Evolutionary conservation across 129 eudicot genomes (phyloP).

Genomic region (Helianthus tuberosus): DNA sequence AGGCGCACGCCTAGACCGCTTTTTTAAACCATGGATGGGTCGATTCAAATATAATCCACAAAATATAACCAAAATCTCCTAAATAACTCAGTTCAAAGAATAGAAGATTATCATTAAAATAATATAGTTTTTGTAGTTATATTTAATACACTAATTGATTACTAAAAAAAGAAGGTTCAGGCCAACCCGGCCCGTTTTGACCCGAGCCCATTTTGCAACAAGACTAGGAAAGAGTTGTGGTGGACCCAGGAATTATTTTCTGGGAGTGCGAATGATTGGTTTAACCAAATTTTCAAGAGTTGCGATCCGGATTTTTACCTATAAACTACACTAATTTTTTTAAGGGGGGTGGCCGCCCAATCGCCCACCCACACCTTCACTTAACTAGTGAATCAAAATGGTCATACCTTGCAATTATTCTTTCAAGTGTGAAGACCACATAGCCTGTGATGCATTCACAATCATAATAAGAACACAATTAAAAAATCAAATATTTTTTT

Average conservation of each 20-base stretch:
- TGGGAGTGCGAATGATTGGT: no score
- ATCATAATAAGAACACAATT: not conserved
- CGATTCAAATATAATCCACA: not conserved
- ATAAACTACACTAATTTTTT: no score
- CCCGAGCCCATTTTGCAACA: not conserved
- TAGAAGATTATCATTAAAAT: not conserved
- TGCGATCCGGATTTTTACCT: no score
- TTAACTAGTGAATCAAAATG: constrained; percentile 2
- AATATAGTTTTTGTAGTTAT: not conserved
- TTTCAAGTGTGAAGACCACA: constrained; percentile 68
- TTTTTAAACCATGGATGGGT: not conserved
- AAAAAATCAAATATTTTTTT: not conserved
- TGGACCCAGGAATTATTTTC: no score
- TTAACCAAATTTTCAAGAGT: no score
- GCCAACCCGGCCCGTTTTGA: not conserved
- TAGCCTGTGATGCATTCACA: constrained; percentile 50
- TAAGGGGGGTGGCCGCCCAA: no score
- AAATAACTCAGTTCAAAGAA: not conserved
- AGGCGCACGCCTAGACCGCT: no score
- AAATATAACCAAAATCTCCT: not conserved
- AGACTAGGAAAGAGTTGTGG: not conserved
- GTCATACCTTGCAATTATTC: constrained; percentile 61
- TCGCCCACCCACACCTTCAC: no score
- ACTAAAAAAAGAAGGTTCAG: not conserved
- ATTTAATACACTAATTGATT: not conserved